These are phyloP conservation scores for Coriolopsis trogii DNA, from an alignment of 1,284 basidiomycete genomes.

Conservation along the genomic window DNA sequence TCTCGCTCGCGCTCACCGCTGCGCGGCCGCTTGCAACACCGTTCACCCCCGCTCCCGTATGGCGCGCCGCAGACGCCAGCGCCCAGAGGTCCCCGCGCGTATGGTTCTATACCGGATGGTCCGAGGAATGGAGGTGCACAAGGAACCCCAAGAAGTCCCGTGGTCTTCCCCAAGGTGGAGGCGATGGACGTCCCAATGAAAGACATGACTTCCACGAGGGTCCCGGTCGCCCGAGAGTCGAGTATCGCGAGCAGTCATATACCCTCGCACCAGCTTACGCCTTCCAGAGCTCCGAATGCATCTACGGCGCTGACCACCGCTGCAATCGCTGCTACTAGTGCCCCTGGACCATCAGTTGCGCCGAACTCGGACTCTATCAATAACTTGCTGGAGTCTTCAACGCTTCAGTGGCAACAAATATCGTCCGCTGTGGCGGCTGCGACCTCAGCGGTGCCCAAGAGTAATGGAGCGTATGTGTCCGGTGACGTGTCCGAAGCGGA, in stretches of 20 bases:
- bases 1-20: conserved; percentile 21
- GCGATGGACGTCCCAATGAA: conserved; percentile 14
- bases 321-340: neutral
- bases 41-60: conserved; percentile 4
- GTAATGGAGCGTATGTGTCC: neutral
- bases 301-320: neutral
- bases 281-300: neutral
- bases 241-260: conserved; percentile 21
- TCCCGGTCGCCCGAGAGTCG: conserved; percentile 8
- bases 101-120: conserved; percentile 7
- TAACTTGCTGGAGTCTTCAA: conserved; percentile 12
- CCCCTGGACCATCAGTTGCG: neutral
- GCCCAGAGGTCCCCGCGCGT: neutral
- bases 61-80: neutral
- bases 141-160: neutral
- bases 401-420: conserved; percentile 18
- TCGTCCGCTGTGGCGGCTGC: conserved; percentile 19
- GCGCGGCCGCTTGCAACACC: conserved; percentile 8
- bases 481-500: conserved; percentile 11
- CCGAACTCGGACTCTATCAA: conserved; percentile 14
- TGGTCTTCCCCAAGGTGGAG: conserved; percentile 16
- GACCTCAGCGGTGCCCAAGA: conserved; percentile 12
- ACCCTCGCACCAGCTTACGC: conserved; percentile 3
- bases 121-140: conserved; percentile 5
- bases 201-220: conserved; percentile 2